A percentile compares a stretch with the other conserved stretches of the same genome.
Evolutionary conservation across 202 grass and related monocot species (phyloP).

Genomic region (Panicum virgatum): DNA sequence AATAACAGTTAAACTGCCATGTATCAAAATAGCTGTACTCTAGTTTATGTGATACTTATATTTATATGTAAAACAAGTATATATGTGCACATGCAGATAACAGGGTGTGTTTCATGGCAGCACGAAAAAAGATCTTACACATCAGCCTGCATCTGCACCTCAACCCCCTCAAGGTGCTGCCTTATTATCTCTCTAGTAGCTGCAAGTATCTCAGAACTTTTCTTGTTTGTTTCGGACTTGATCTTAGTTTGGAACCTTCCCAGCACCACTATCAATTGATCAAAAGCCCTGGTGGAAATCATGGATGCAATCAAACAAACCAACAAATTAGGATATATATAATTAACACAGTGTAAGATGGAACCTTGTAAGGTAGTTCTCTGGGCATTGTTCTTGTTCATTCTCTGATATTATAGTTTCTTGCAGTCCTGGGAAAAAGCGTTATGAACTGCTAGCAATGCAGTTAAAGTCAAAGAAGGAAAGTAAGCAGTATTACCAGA

Average conservation of each 20-base stretch:
- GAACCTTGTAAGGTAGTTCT: constrained; percentile 81
- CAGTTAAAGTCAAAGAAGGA: constrained; percentile 13
- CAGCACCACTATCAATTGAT: constrained; percentile 64
- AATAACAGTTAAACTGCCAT: constrained; percentile 42
- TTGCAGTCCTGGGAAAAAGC: constrained; percentile 56
- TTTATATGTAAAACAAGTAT: constrained; percentile 12
- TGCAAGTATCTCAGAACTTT: constrained; percentile 74
- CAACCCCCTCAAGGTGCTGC: constrained; percentile 65
- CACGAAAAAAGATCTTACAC: constrained; percentile 62
- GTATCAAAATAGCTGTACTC: constrained; percentile 23
- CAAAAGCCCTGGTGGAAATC: constrained; percentile 68
- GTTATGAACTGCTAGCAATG: constrained; percentile 31
- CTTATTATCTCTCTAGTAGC: constrained; percentile 66
- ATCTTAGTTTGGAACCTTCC: constrained; percentile 82
- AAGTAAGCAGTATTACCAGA: constrained; percentile 47
- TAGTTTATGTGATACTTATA: constrained; percentile 21
- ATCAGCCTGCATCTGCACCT: constrained; percentile 77
- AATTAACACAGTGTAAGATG: constrained; percentile 23
- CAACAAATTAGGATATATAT: constrained; percentile 8
- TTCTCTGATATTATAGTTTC: constrained; percentile 61
- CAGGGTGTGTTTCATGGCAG: constrained; percentile 16
- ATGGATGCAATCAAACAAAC: constrained; percentile 33
- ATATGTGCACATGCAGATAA: not conserved
- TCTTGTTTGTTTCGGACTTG: constrained; percentile 68
- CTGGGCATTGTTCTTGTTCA: constrained; percentile 54